These are phyloP conservation scores for Starmerella ratchasimensis DNA, from an alignment of 805 yeast genomes.

Conservation along the genomic window DNA sequence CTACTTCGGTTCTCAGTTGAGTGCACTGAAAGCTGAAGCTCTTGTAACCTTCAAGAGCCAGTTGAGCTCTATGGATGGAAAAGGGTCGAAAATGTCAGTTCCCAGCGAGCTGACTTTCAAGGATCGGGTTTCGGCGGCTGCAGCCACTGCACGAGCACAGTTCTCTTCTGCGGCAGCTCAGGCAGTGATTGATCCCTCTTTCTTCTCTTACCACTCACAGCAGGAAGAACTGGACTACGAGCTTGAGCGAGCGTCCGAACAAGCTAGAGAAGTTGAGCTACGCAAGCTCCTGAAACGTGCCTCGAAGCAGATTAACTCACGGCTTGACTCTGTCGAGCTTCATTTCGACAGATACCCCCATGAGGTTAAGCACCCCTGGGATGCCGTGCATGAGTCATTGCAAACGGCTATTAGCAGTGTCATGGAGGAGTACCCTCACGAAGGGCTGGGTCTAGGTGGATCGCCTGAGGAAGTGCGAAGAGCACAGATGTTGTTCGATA, in stretches of 20 bases:
- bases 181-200: constrained; percentile 26
- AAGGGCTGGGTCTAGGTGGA: constrained; percentile 48
- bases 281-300: constrained; percentile 32
- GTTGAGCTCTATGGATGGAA: constrained; percentile 1
- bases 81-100: neutral
- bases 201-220: constrained; percentile 19
- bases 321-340: constrained; percentile 26
- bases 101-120: constrained; percentile 18
- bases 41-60: constrained; percentile 22
- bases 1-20: constrained; percentile 33
- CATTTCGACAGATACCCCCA: constrained; percentile 29
- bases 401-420: constrained; percentile 25
- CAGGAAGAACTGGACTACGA: constrained; percentile 24
- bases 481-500: constrained; percentile 34
- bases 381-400: constrained; percentile 36
- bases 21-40: constrained; percentile 28
- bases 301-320: constrained; percentile 23
- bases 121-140: constrained; percentile 22
- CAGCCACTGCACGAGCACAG: constrained; percentile 14
- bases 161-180: constrained; percentile 28
- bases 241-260: constrained; percentile 25
- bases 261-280: constrained; percentile 22
- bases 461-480: constrained; percentile 30
- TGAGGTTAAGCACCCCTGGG: constrained; percentile 53
- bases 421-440: constrained; percentile 25